Percentiles rank a stretch among this genome's conserved stretches.
Evolutionary conservation across 768 basidiomycete genomes (phyloP).

Genomic region (Phallus indusiatus): DNA sequence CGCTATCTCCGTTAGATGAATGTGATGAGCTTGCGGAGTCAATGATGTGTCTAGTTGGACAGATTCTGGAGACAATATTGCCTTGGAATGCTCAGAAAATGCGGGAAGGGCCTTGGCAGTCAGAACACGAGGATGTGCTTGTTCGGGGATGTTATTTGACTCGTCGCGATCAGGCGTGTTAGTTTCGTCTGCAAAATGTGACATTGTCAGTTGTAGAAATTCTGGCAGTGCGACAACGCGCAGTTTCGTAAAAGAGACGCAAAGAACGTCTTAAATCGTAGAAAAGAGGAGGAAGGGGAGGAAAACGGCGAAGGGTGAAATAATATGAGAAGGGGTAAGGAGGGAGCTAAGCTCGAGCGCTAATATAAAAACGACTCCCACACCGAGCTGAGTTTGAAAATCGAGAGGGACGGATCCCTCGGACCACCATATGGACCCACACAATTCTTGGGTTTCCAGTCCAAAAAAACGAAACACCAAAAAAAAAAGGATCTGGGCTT

Average conservation of each 20-base stretch:
- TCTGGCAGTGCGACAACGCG: neutral
- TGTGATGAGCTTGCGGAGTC: neutral
- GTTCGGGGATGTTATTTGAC: neutral
- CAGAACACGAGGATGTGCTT: neutral
- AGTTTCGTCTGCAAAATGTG: neutral
- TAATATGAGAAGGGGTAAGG: neutral
- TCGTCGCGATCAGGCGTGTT: neutral
- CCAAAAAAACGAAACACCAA: too few relatives aligned
- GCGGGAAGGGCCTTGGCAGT: neutral
- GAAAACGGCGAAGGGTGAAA: neutral
- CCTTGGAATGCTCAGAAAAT: neutral
- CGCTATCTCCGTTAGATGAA: neutral
- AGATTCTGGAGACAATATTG: neutral
- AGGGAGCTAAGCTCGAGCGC: neutral
- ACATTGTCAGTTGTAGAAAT: neutral
- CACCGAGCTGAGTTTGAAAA: constrained; percentile 2
- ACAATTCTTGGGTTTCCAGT: too few relatives aligned
- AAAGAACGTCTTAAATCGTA: neutral
- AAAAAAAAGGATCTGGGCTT: too few relatives aligned
- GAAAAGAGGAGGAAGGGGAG: neutral
- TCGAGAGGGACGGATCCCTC: neutral
- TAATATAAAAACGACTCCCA: neutral
- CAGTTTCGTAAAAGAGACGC: neutral
- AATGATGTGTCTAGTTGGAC: neutral
- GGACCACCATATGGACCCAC: neutral